Percentiles rank a stretch among this genome's conserved stretches.
phyloP scores from a whole-genome alignment of 1,284 basidiomycete genomes.

The Cutaneotrichosporon cyanovorans region DNA sequence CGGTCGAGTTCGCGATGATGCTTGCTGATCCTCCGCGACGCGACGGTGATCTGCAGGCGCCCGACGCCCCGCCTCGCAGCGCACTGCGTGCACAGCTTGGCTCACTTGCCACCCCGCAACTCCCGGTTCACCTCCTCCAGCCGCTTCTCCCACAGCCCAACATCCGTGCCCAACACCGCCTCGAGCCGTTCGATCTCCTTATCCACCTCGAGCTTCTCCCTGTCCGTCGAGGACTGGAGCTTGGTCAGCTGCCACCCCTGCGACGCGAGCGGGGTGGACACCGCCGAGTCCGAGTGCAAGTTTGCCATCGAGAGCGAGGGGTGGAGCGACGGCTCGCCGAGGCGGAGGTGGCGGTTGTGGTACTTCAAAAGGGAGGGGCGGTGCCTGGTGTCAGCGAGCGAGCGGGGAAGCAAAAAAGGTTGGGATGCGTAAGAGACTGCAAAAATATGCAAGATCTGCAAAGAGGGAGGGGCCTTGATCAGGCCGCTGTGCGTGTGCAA shows the following conservation, averaged over 20 bases:
- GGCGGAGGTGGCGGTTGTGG: conserved; percentile 49
- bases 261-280: conserved; percentile 24
- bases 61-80: too few relatives aligned
- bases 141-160: conserved; percentile 57
- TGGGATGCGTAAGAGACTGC: too few relatives aligned
- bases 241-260: conserved; percentile 42
- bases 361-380: conserved; percentile 51
- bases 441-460: background rate
- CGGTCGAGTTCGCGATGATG: too few relatives aligned
- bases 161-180: conserved; percentile 51
- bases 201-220: conserved; percentile 47
- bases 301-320: conserved; percentile 13
- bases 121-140: conserved; percentile 57
- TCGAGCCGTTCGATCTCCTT: conserved; percentile 42
- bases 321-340: conserved; percentile 33
- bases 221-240: conserved; percentile 24
- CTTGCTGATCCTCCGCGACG: too few relatives aligned
- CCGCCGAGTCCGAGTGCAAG: conserved; percentile 30
- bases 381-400: conserved; percentile 31
- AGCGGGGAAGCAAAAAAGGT: too few relatives aligned
- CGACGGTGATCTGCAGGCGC: too few relatives aligned
- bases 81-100: too few relatives aligned
- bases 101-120: conserved; percentile 23
- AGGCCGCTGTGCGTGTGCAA: too few relatives aligned
- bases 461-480: conserved; percentile 8